Evolutionary conservation across 2,329 filamentous ascomycete species (phyloP).

Genomic region (Fusarium sp.): DNA sequence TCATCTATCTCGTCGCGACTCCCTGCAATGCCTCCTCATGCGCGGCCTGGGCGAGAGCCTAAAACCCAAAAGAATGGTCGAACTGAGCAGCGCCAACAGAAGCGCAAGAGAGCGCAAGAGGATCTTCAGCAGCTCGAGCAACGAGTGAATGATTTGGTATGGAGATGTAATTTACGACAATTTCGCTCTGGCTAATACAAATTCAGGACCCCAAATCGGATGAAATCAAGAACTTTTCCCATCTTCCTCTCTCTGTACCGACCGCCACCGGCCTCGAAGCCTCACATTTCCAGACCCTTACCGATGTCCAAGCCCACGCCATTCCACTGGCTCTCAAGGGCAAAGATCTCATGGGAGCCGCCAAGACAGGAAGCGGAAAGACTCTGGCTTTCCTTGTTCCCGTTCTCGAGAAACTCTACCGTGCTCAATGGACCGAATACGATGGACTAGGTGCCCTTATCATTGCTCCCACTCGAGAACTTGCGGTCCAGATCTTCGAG

Average conservation of each 20-base stretch:
- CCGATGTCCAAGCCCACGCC: slow-evolving; percentile 91
- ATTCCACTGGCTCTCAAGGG: slow-evolving; percentile 88
- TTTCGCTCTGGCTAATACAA: slow-evolving; percentile 8
- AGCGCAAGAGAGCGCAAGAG: slow-evolving; percentile 51
- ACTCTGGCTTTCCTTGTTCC: slow-evolving; percentile 93
- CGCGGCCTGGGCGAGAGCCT: slow-evolving; percentile 36
- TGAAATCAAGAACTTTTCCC: slow-evolving; percentile 75
- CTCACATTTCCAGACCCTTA: slow-evolving; percentile 89
- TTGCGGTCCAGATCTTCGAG: slow-evolving; percentile 97
- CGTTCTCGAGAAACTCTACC: slow-evolving; percentile 90
- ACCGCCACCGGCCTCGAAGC: slow-evolving; percentile 82
- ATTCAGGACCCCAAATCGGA: slow-evolving; percentile 67
- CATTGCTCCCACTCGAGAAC: slow-evolving; percentile 91
- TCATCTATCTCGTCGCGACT: not conserved
- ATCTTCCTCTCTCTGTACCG: slow-evolving; percentile 85
- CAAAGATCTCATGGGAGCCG: slow-evolving; percentile 88
- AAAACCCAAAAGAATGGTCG: slow-evolving; percentile 44
- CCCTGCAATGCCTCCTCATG: slow-evolving; percentile 37
- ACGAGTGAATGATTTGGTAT: slow-evolving; percentile 48
- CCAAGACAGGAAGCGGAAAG: slow-evolving; percentile 95
- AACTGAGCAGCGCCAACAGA: slow-evolving; percentile 48
- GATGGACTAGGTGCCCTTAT: slow-evolving; percentile 94
- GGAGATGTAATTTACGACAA: not conserved
- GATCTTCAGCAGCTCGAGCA: slow-evolving; percentile 47
- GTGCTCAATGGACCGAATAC: slow-evolving; percentile 86